Base-by-base conservation (phyloP, 345 rosid species). In the Fremontodendron californicum region DNA sequence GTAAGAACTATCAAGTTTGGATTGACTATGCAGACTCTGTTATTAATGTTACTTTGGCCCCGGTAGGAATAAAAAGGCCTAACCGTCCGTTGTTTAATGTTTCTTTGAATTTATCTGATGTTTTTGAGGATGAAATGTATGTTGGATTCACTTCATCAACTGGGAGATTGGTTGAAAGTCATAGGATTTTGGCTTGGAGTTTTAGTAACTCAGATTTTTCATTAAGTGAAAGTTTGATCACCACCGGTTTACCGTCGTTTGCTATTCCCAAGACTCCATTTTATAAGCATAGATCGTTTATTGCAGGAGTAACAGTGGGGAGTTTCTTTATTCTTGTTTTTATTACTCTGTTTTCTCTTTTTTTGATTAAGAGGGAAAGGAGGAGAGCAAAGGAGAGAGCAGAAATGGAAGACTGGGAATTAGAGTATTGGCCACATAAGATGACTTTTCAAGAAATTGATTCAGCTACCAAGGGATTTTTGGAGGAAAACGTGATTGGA, bases 1-100 rank as follows among this genome's bases (percentile, higher is more conserved):
- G 98, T n/a, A 81, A 84, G 66, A 94, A 92, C 39, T 94, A 94
- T 73, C 98, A 92, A 63, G 98, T 88, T 69, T 94, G 98, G 95
- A 86, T 90, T 73, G 97, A 91, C 72, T 90, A 91, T 57, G 80
- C 42, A 16, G 90, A 87, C 55, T 90, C 84, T 68, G 74, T 88
- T 33, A 37, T 87, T 27, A 86, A 70, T 71, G 88, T 88, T 68
- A 72, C 88, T 7, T 88, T 85, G 82, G 83, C 78, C 0, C 77
- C 78, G 25, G 82, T 79, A 8, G 90, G 87, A 0, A 75, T 37
- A 69, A 84, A 76, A 77, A 79, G 86, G 83, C 85, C 93, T 49
- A 23, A 68, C 25, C 15, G 66, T 79, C 86, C 93, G 39, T 76
- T 90, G 71, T 76, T 91, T 73, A 91, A 80, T 77, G 82, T 60